Conservation (phyloP, 1,284 basidiomycete species). For the Lentinus polychrous region DNA sequence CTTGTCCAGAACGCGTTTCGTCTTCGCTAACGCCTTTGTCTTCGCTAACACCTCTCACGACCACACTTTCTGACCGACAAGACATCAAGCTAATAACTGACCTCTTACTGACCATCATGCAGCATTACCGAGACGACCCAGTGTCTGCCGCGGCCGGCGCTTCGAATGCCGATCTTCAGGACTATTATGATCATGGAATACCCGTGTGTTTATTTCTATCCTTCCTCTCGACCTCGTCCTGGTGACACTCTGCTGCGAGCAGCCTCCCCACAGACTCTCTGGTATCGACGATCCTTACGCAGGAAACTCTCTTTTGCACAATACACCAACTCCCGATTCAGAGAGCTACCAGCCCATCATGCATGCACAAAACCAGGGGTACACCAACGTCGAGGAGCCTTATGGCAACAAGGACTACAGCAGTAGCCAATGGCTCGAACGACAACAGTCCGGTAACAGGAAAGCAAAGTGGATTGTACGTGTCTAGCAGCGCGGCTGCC, state of each 20-base stretch:
- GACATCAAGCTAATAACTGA: neutral
- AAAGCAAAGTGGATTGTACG: slow-evolving; percentile 32
- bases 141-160: neutral
- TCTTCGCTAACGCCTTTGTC: neutral
- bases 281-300: slow-evolving; percentile 26
- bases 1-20: neutral
- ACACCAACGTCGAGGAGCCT: slow-evolving; percentile 22
- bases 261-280: slow-evolving; percentile 31
- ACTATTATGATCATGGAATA: slow-evolving; percentile 10
- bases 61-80: neutral
- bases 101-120: neutral
- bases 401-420: slow-evolving; percentile 21
- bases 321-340: slow-evolving; percentile 15
- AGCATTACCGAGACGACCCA: slow-evolving; percentile 1
- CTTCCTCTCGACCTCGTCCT: neutral
- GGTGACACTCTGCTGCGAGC: slow-evolving; percentile 18
- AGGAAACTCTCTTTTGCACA: slow-evolving; percentile 15
- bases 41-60: slow-evolving; percentile 1
- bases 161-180: slow-evolving; percentile 6
- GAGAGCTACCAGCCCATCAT: slow-evolving; percentile 15
- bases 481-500: slow-evolving; percentile 6
- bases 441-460: slow-evolving; percentile 24
- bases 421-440: slow-evolving; percentile 32
- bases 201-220: slow-evolving; percentile 3
- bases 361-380: slow-evolving; percentile 14